Percentiles rank a stretch among this genome's conserved stretches.
phyloP scores from a whole-genome alignment of 495 filamentous ascomycete species.

The Penicillium riverlandense region DNA sequence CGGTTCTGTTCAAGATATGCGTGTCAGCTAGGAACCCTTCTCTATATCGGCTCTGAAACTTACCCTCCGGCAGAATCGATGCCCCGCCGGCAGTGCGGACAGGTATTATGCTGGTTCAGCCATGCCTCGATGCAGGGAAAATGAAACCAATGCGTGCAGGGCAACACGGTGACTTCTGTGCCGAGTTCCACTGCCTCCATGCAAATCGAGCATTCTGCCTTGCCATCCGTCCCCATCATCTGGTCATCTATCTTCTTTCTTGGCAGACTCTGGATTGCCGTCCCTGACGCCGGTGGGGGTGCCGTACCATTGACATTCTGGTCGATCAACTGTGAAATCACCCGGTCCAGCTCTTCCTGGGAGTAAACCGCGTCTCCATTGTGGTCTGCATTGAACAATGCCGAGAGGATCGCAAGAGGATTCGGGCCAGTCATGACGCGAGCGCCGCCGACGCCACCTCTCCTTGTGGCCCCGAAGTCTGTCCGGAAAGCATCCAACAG shows the following conservation, averaged over 20 bases:
- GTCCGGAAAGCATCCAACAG: constrained; percentile 24
- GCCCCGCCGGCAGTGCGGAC: constrained; percentile 75
- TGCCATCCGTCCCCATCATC: constrained; percentile 57
- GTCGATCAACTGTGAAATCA: constrained; percentile 84
- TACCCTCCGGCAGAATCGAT: constrained; percentile 44
- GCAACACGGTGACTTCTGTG: constrained; percentile 69
- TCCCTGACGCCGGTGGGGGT: constrained; percentile 70
- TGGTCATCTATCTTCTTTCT: constrained; percentile 57
- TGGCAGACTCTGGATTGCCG: constrained; percentile 66
- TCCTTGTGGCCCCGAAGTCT: constrained; percentile 8
- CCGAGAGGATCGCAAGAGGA: constrained; percentile 29
- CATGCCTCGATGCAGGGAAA: constrained; percentile 68
- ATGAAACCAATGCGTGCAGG: constrained; percentile 92
- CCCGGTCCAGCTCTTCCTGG: constrained; percentile 83
- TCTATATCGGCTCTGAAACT: constrained; percentile 3
- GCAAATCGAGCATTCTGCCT: constrained; percentile 83
- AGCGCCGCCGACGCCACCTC: constrained; percentile 9
- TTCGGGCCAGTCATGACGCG: constrained; percentile 17
- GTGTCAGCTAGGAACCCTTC: background rate
- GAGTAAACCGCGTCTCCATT: constrained; percentile 85
- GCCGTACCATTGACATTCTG: constrained; percentile 66
- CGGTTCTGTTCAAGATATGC: constrained; percentile 6
- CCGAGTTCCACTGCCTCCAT: constrained; percentile 77
- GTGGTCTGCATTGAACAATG: constrained; percentile 52
- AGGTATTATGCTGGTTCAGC: constrained; percentile 84